Base-by-base conservation (phyloP, 2,329 filamentous ascomycete genomes). In the Aureobasidium sp. region DNA sequence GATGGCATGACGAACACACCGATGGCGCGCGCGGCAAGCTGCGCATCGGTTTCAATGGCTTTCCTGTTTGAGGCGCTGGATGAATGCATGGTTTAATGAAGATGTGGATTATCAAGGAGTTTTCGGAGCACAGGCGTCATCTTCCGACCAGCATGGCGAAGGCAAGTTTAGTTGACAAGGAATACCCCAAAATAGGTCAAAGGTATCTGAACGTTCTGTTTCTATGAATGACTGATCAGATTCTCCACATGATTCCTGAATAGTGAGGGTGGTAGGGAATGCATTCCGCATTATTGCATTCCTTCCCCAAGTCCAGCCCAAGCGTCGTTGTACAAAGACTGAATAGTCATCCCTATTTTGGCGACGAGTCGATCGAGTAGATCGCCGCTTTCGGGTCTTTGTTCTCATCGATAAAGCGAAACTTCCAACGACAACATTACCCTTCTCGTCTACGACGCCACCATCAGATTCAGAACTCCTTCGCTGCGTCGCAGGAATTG, bases 1-100 rank as follows among this genome's bases (percentile, higher is more conserved):
- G 81, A 65, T 96, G 91, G 90, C 83, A 83, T 16, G 80, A 83
- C 5, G 92, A 97, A 75, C 78, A 73, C 39, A 74, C 80, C 10
- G 83, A 84, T 69, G 80, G 79, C 37, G 70, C 73, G 32, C 70
- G 80, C 55, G 74, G 72, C 29, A 73, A 74, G 63, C 72, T 80
- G 62, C 76, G 75, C 69, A 78, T 81, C 61, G 77, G 77, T 36
- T 77, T 78, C 65, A 73, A 73, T 55, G 78, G 78, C 64, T 78
- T 79, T 71, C 78, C 78, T 48, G 77, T 80, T 67, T 80, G 59
- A 68, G 32, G 15, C n/a, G 8, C 13, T 36, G 32, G 30, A 58
- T 21, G 54, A 58, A 29, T 59, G 44, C 37, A 60, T 52, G 62
- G 27, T 45, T 29, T 50, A 32, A 52, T 37, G 48, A 61, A 39